Conservation (phyloP, 1,284 basidiomycete genomes). For the Leccinum fallax region DNA sequence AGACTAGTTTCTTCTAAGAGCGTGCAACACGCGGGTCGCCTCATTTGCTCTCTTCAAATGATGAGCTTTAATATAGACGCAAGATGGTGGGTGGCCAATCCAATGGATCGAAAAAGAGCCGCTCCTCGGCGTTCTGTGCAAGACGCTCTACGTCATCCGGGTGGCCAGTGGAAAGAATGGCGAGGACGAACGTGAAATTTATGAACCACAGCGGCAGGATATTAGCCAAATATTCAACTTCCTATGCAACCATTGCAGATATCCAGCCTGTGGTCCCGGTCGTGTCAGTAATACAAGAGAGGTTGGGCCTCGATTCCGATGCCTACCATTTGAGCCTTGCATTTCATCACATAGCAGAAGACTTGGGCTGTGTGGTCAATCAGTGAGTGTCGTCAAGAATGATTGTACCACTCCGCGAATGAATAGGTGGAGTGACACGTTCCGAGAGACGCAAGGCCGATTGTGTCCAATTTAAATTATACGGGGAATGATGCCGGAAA, state of each 20-base stretch:
- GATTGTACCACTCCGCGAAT: too few relatives aligned
- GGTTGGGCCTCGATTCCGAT: too few relatives aligned
- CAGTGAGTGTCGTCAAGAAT: neutral
- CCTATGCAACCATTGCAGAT: neutral
- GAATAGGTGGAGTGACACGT: neutral
- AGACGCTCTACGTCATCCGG: too few relatives aligned
- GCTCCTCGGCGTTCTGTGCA: too few relatives aligned
- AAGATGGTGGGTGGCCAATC: neutral
- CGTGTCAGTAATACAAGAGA: too few relatives aligned
- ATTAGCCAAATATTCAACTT: too few relatives aligned
- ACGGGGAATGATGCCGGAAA: too few relatives aligned
- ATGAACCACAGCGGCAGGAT: too few relatives aligned
- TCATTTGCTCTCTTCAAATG: neutral
- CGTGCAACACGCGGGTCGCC: neutral
- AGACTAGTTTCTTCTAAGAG: neutral
- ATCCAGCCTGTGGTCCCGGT: neutral
- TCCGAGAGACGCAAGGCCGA: neutral
- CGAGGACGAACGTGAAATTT: too few relatives aligned
- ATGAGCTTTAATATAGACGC: neutral
- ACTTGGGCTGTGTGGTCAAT: neutral
- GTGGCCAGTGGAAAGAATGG: neutral
- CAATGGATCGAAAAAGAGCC: too few relatives aligned
- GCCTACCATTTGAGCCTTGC: neutral
- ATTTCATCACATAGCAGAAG: neutral
- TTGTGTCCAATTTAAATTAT: too few relatives aligned